These are phyloP conservation scores for Epichloe hybrida DNA, from an alignment of 2,329 filamentous ascomycete genomes.

Conservation along the genomic window DNA sequence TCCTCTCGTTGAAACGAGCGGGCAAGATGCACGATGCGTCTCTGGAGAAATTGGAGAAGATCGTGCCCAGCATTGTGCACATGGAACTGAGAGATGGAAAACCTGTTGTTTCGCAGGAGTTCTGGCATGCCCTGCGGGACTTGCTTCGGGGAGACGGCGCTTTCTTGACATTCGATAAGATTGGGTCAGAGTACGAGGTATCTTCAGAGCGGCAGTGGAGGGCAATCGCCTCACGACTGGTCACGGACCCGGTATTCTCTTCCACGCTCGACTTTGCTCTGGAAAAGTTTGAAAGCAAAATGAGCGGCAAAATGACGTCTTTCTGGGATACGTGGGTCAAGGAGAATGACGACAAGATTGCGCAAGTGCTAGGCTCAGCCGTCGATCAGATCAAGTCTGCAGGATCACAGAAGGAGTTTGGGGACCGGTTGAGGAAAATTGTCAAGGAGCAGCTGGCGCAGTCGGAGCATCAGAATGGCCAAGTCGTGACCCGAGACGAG, in stretches of 20 bases:
- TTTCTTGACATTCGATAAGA: conserved; percentile 32
- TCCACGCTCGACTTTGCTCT: conserved; percentile 15
- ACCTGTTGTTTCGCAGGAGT: conserved; percentile 41
- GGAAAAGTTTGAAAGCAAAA: conserved; percentile 12
- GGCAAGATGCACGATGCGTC: conserved; percentile 23
- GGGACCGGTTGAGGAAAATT: conserved; percentile 21
- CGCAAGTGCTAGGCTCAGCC: conserved; percentile 16
- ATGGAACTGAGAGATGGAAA: conserved; percentile 40
- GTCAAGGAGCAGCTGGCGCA: conserved; percentile 24
- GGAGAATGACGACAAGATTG: conserved; percentile 32
- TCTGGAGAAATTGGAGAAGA: conserved; percentile 29
- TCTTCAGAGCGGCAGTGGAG: conserved; percentile 34
- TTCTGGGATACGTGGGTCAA: conserved; percentile 40
- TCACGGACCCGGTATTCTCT: conserved; percentile 18
- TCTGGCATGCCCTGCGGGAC: conserved; percentile 53
- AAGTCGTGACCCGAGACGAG: conserved; percentile 32
- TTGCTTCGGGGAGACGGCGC: conserved; percentile 35
- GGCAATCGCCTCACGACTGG: conserved; percentile 29
- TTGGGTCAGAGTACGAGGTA: conserved; percentile 22
- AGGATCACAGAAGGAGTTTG: conserved; percentile 20
- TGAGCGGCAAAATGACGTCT: conserved; percentile 20
- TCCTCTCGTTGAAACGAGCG: conserved; percentile 17
- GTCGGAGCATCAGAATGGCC: conserved; percentile 13
- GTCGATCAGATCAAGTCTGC: conserved; percentile 22
- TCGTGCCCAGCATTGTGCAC: conserved; percentile 44